Conservation (phyloP, 2,329 filamentous ascomycete genomes). For the Clarireedia homoeocarpa region DNA sequence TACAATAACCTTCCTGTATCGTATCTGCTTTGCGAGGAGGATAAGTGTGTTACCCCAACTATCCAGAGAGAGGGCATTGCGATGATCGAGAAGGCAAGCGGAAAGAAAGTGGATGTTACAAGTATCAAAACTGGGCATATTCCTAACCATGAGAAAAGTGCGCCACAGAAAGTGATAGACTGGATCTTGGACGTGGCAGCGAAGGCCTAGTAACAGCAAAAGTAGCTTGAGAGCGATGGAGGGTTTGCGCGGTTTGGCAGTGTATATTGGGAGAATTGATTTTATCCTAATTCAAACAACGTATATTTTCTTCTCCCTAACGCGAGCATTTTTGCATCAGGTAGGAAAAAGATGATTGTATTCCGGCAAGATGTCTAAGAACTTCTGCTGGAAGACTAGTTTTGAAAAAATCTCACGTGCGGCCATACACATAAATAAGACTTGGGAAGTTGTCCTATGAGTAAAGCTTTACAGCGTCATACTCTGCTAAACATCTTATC, state of each 20-base stretch:
- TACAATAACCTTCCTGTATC: conserved; percentile 35
- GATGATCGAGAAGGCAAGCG: conserved; percentile 30
- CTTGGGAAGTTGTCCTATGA: too few relatives aligned
- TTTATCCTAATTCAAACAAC: too few relatives aligned
- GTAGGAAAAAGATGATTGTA: too few relatives aligned
- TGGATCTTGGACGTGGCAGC: conserved; percentile 19
- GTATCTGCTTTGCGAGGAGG: conserved; percentile 33
- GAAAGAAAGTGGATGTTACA: conserved; percentile 33
- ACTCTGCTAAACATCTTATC: background rate
- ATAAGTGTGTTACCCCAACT: conserved; percentile 28
- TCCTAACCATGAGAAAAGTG: conserved; percentile 21
- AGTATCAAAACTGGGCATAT: conserved; percentile 31
- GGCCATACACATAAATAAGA: too few relatives aligned
- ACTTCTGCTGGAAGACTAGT: too few relatives aligned
- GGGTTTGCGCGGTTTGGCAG: background rate
- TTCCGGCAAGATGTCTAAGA: too few relatives aligned
- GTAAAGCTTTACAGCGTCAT: too few relatives aligned
- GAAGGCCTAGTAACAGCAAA: background rate
- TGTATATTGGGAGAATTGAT: background rate
- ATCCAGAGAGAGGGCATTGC: conserved; percentile 31
- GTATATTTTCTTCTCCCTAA: too few relatives aligned
- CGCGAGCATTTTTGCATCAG: too few relatives aligned
- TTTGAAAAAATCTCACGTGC: too few relatives aligned
- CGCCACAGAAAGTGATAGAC: conserved; percentile 23
- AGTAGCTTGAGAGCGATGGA: too few relatives aligned